Percentiles rank a stretch among this genome's conserved stretches.
phyloP scores from a whole-genome alignment of 345 rosid genomes.

The Punica granatum region DNA sequence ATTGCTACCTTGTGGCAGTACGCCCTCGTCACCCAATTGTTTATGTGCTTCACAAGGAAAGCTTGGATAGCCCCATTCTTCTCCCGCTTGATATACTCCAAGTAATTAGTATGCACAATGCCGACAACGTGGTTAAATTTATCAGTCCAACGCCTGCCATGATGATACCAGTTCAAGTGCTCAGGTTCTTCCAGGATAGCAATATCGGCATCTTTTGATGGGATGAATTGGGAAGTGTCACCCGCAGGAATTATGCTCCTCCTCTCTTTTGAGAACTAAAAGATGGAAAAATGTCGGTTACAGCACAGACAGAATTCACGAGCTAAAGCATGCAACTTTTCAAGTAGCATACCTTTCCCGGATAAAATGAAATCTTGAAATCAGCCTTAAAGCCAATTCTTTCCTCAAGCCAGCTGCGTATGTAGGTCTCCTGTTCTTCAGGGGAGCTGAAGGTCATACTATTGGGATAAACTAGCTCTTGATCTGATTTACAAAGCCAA shows the following conservation, averaged over 20 bases:
- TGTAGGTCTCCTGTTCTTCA: slow-evolving; percentile 90
- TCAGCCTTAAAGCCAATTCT: slow-evolving; percentile 84
- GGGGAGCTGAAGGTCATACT: slow-evolving; percentile 82
- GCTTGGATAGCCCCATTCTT: slow-evolving; percentile 92
- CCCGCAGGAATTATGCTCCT: slow-evolving; percentile 97
- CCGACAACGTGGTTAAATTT: slow-evolving; percentile 97
- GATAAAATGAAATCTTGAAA: slow-evolving; percentile 90
- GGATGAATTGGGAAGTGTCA: slow-evolving; percentile 84
- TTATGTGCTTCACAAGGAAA: slow-evolving; percentile 87
- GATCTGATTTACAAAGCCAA: slow-evolving; percentile 95
- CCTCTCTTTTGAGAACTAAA: slow-evolving; percentile 79
- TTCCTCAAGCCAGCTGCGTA: slow-evolving; percentile 93
- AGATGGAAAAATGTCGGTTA: slow-evolving; percentile 8
- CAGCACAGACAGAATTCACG: neutral
- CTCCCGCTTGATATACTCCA: slow-evolving; percentile 97
- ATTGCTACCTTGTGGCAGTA: slow-evolving; percentile 70
- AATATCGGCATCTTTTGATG: slow-evolving; percentile 85
- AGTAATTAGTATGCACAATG: slow-evolving; percentile 93
- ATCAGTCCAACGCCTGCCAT: slow-evolving; percentile 94
- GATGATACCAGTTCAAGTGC: slow-evolving; percentile 96
- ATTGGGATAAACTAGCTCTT: slow-evolving; percentile 87
- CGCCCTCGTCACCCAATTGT: slow-evolving; percentile 86
- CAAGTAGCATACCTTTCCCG: slow-evolving; percentile 66
- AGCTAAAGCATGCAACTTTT: neutral
- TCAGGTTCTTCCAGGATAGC: slow-evolving; percentile 97